Evolutionary conservation across 805 yeast species (phyloP).

Genomic region (Kazachstania psychrophila): DNA sequence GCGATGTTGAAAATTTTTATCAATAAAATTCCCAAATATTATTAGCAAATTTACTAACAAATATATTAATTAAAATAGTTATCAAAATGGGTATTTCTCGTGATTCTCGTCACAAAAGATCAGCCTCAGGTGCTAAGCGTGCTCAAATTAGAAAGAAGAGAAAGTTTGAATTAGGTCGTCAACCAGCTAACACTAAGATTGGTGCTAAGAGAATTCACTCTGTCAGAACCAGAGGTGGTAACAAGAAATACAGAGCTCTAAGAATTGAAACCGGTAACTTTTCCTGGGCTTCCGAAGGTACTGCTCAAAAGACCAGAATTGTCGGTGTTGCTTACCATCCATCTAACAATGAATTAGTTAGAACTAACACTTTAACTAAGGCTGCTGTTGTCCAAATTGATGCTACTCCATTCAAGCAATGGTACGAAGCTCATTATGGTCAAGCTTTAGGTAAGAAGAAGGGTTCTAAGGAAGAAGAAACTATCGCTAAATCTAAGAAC

Average conservation of each 20-base stretch:
- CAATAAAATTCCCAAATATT: neutral
- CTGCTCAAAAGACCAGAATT: slow-evolving; percentile 98
- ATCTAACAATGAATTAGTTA: slow-evolving; percentile 98
- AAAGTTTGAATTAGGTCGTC: slow-evolving; percentile 99
- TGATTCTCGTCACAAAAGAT: slow-evolving; percentile 99
- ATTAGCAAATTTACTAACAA: slow-evolving; percentile 12
- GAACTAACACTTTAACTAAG: slow-evolving; percentile 99
- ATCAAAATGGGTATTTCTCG: slow-evolving; percentile 98
- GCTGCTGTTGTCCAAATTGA: slow-evolving; percentile 98
- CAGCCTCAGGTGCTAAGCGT: slow-evolving; percentile 99
- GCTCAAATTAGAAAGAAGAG: slow-evolving; percentile 99
- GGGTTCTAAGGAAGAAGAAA: slow-evolving; percentile 48
- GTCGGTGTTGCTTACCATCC: slow-evolving; percentile 98
- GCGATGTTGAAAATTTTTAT: too few species aligned
- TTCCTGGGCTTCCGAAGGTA: slow-evolving; percentile 99
- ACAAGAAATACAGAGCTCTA: slow-evolving; percentile 99
- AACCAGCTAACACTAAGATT: slow-evolving; percentile 98
- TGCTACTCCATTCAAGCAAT: slow-evolving; percentile 99
- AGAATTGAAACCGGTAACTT: slow-evolving; percentile 99
- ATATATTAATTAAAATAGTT: slow-evolving; percentile 6
- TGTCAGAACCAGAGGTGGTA: slow-evolving; percentile 99
- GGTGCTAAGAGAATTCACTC: slow-evolving; percentile 90
- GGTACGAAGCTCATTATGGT: slow-evolving; percentile 99
- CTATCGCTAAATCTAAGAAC: slow-evolving; percentile 59
- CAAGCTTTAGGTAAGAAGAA: slow-evolving; percentile 81